Evolutionary conservation across 768 basidiomycete genomes (phyloP), one percentile per base, ranked within the genome.

Genomic region (Tubosaeta sp.): DNA sequence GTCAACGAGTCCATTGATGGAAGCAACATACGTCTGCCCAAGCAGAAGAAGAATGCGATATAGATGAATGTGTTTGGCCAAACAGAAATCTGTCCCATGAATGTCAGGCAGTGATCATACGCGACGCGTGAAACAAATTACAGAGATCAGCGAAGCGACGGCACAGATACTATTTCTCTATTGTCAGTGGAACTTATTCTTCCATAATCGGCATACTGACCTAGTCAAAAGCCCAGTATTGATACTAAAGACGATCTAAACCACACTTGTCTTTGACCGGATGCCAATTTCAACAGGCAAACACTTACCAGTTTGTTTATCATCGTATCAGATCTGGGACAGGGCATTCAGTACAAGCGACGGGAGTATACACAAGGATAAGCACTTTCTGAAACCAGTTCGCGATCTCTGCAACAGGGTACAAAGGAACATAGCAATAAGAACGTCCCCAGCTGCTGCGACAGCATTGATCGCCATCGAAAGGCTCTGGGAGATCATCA

Each of bases 1-100:
- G 7, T 6, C 6, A n/a, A 26, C 6, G 16, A 17, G 0, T 4
- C 7, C 14, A 19, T 16, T 11, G 13, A 37, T 31, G 2, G 13
- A 25, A 43, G 25, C 2, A 31, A 76, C 82, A 59, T 59, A 84
- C 83, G 65, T 48, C 83, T 75, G 29, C 83, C 83, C 27, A 84
- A 74, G 61, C 78, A 82, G 59, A 85, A 83, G 64, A 78, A 85
- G 67, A 84, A 85, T 2, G 76, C 72, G 43, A 85, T 83, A 51
- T 84, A 85, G 49, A 83, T 66, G 66, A 84, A 83, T 0, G 82
- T 82, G 10, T 68, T 35, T 0, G 75, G 76, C 38, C 77, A 76
- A 6, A 71, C 72, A n/a, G 72, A 55, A 57, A 84, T 84, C 81
- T 83, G 52, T 37, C 10, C 25, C 16, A 35, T 1, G 17, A 42